A percentile compares a stretch with the other conserved stretches of the same genome.
phyloP scores from a whole-genome alignment of 805 yeast genomes.

The Starmera pachycereana region DNA sequence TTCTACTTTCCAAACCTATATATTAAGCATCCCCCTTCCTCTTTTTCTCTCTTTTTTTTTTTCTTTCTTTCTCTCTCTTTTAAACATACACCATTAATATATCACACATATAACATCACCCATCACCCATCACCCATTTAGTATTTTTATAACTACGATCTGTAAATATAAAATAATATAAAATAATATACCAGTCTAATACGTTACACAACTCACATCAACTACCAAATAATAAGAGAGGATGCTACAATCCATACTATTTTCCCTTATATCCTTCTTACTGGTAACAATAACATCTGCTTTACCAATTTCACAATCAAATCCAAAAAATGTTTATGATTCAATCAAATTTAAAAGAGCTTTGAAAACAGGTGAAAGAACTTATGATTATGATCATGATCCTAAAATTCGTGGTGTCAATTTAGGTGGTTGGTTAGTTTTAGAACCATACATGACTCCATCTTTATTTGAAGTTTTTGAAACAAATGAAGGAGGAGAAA shows the following conservation, averaged over 20 bases:
- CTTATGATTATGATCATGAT: conserved; percentile 11
- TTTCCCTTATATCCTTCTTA: background rate
- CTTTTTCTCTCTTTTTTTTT: too few species aligned
- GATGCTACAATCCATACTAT: background rate
- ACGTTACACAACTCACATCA: too few species aligned
- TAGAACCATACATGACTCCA: conserved; percentile 84
- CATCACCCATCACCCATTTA: too few species aligned
- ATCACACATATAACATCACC: too few species aligned
- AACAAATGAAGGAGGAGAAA: conserved; percentile 20
- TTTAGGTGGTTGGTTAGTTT: conserved; percentile 84
- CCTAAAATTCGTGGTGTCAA: conserved; percentile 49
- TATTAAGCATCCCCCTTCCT: too few species aligned
- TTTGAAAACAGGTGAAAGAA: background rate
- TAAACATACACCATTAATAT: too few species aligned
- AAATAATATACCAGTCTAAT: too few species aligned
- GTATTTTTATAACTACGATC: too few species aligned
- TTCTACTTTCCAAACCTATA: too few species aligned
- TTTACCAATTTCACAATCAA: background rate
- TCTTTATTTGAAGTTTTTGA: conserved; percentile 50
- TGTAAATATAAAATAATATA: too few species aligned
- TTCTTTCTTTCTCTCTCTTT: too few species aligned
- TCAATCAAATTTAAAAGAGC: conserved; percentile 12
- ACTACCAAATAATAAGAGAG: background rate
- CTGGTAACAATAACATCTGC: background rate
- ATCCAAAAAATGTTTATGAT: conserved; percentile 12